Base-by-base conservation (phyloP, 2,329 filamentous ascomycete genomes). In the Bipolaris oryzae region DNA sequence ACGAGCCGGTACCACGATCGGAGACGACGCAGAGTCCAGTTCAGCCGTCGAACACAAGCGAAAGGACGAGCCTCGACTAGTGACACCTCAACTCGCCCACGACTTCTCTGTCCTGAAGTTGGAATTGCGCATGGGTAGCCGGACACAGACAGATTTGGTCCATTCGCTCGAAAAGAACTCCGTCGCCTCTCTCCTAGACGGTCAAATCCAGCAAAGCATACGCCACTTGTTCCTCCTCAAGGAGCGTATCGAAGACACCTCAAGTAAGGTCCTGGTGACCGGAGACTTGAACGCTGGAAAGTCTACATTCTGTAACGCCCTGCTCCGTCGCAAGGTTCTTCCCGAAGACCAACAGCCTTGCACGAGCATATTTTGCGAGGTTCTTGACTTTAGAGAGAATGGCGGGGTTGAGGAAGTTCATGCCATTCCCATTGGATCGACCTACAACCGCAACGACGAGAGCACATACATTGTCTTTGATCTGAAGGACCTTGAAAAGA, bases 271-370 rank as follows among this genome's bases (percentile, higher is more conserved):
- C 1, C 79, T 99, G 55, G 88, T 99, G 16, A 99, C 95, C 0
- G 95, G 95, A 70, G 95, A 99, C 74, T 78, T 99, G 51, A 99
- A 99, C 72, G 94, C 95, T 7, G 95, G 95, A 72, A 99, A 99
- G 74, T 99, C 95, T 3, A 99, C 95, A 0, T 99, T 99, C 70
- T 99, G 95, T 80, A 99, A 99, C 76, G 95, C 95, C n/a, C 81
- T 99, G 2, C 79, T 99, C 38, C 89, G 95, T 58, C 87, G 93
- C 60, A 98, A 98, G 77, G 86, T 99, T 25, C 79, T 99, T 3
- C 95, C 95, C 0, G 95, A 98, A 77, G 95, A 99, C 69, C 94
- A 99, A 76, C 95, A 98, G 73, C 95, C 95, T 1, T 99, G 95
- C 77, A 99, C 95, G 1, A 95, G 92, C 77, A 96, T 99, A 55